Conservation (phyloP, 2,329 filamentous ascomycete species). For the Nemania abortiva region DNA sequence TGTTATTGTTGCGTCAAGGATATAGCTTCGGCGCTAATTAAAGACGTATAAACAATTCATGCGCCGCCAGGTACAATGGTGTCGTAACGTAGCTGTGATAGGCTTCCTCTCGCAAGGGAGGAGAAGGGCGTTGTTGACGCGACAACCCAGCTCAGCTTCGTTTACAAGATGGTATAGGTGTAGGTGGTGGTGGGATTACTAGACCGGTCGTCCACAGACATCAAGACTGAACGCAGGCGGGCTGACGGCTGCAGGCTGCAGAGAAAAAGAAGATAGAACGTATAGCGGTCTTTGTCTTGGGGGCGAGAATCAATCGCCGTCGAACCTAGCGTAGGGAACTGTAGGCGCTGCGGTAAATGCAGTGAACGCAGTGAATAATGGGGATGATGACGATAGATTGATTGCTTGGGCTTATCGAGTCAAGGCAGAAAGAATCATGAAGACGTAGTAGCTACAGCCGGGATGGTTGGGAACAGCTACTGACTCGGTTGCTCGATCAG, state of each 20-base stretch:
- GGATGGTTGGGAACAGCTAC: constrained; percentile 30
- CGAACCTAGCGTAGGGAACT: background rate
- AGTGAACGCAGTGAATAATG: background rate
- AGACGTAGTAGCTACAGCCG: constrained; percentile 35
- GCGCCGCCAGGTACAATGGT: background rate
- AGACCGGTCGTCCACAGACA: constrained; percentile 11
- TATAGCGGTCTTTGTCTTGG: background rate
- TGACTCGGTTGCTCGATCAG: constrained; percentile 34
- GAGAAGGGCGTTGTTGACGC: constrained; percentile 8
- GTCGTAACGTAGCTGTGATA: background rate
- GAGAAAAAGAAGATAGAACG: background rate
- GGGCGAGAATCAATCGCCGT: background rate
- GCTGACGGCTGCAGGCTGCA: background rate
- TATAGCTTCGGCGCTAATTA: background rate
- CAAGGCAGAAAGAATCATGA: constrained; percentile 34
- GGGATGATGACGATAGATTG: constrained; percentile 26
- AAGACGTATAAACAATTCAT: background rate
- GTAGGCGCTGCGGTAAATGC: background rate
- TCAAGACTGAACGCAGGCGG: background rate
- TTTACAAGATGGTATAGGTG: constrained; percentile 15
- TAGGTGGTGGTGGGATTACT: background rate
- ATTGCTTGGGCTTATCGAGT: constrained; percentile 25
- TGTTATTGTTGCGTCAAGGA: background rate
- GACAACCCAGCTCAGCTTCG: constrained; percentile 34
- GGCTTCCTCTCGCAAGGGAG: constrained; percentile 1